Conservation (phyloP, 768 basidiomycete species). For the Suillus cothurnatus region DNA sequence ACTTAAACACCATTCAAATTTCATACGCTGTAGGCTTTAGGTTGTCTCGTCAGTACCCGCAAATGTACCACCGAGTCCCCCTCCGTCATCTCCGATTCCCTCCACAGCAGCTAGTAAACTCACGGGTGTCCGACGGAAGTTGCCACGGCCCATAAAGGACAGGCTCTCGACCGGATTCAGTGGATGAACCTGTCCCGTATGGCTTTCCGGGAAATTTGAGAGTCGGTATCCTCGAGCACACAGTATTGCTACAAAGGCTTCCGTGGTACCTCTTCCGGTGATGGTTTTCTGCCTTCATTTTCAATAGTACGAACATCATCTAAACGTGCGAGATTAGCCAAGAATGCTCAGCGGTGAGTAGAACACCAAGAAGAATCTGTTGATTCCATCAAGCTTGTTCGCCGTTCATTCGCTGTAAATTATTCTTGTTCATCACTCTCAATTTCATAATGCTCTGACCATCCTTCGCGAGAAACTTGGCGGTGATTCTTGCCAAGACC, state of each 20-base stretch:
- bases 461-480: too few relatives aligned
- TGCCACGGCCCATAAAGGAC: constrained; percentile 68
- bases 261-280: constrained; percentile 36
- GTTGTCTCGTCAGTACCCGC: constrained; percentile 20
- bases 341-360: constrained; percentile 81
- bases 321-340: constrained; percentile 69
- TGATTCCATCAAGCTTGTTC: too few relatives aligned
- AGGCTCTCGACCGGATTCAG: constrained; percentile 44
- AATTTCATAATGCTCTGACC: too few relatives aligned
- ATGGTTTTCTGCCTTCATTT: constrained; percentile 39
- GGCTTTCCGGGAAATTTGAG: constrained; percentile 40
- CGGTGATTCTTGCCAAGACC: too few relatives aligned
- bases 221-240: constrained; percentile 46
- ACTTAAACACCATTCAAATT: too few relatives aligned
- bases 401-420: too few relatives aligned
- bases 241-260: constrained; percentile 34
- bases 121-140: constrained; percentile 69
- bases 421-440: too few relatives aligned
- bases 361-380: constrained; percentile 83
- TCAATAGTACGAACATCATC: constrained; percentile 28
- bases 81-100: constrained; percentile 38
- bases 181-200: constrained; percentile 36
- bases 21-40: constrained; percentile 4
- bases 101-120: constrained; percentile 43
- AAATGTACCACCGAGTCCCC: constrained; percentile 39